Conservation (phyloP, 2,329 filamentous ascomycete species). For the Curvularia spicifera region DNA sequence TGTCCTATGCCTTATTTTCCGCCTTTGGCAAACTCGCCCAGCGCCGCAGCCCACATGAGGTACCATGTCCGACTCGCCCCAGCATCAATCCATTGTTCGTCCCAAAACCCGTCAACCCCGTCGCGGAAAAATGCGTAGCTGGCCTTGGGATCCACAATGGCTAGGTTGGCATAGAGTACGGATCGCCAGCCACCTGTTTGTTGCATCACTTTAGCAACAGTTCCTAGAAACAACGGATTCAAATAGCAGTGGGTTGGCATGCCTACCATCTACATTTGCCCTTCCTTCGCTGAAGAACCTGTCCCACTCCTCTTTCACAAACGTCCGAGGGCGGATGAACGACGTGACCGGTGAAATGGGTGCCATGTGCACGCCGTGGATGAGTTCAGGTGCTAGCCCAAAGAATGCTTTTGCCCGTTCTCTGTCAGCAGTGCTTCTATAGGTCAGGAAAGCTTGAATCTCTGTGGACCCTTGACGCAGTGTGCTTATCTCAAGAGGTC, state of each 20-base stretch:
- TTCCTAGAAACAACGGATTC: neutral
- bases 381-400: slow-evolving; percentile 67
- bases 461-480: too few species aligned
- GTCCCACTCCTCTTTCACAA: slow-evolving; percentile 72
- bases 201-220: neutral
- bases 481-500: neutral
- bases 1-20: neutral
- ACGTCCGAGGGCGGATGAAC: slow-evolving; percentile 69
- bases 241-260: too few species aligned
- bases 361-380: slow-evolving; percentile 83
- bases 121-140: slow-evolving; percentile 79
- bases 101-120: slow-evolving; percentile 60
- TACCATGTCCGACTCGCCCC: slow-evolving; percentile 63
- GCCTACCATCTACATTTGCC: slow-evolving; percentile 48
- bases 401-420: slow-evolving; percentile 67
- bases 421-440: neutral
- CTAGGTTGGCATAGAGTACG: slow-evolving; percentile 81
- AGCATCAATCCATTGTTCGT: slow-evolving; percentile 75
- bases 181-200: slow-evolving; percentile 78
- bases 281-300: slow-evolving; percentile 74
- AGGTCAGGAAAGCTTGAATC: too few species aligned
- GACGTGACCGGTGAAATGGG: slow-evolving; percentile 73
- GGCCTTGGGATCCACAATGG: slow-evolving; percentile 72
- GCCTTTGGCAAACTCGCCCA: slow-evolving; percentile 28
- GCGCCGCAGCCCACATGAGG: slow-evolving; percentile 40